Conservation (phyloP, 768 basidiomycete genomes). For the Imleria badia region DNA sequence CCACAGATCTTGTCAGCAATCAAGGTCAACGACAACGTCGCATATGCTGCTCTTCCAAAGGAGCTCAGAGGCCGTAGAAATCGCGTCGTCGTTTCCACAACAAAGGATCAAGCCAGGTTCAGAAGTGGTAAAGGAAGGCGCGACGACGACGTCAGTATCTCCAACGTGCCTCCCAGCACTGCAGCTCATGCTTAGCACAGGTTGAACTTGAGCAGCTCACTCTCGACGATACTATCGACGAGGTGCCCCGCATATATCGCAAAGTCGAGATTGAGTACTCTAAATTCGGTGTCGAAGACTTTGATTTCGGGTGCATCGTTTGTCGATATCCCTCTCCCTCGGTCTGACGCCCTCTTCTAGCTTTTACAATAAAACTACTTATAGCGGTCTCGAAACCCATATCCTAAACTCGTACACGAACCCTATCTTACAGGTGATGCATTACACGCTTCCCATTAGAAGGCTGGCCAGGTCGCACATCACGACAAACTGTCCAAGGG, state of each 20-base stretch:
- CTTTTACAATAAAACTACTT: slow-evolving; percentile 90
- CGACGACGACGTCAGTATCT: slow-evolving; percentile 40
- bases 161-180: neutral
- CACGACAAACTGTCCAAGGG: slow-evolving; percentile 80
- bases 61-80: slow-evolving; percentile 86
- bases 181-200: slow-evolving; percentile 31
- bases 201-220: slow-evolving; percentile 52
- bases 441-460: slow-evolving; percentile 78
- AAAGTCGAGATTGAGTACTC: slow-evolving; percentile 98
- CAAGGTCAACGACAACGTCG: slow-evolving; percentile 85
- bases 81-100: slow-evolving; percentile 49
- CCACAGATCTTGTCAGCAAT: slow-evolving; percentile 72
- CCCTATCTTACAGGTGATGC: slow-evolving; percentile 83
- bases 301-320: slow-evolving; percentile 83
- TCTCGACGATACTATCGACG: slow-evolving; percentile 52
- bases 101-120: slow-evolving; percentile 72
- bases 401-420: slow-evolving; percentile 98
- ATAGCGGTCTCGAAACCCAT: slow-evolving; percentile 93
- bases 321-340: neutral
- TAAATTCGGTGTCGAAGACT: slow-evolving; percentile 98
- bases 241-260: slow-evolving; percentile 79
- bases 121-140: slow-evolving; percentile 70
- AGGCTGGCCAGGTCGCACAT: slow-evolving; percentile 89
- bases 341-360: slow-evolving; percentile 37
- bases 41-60: slow-evolving; percentile 85